Conservation (phyloP, 176 grass and related monocot genomes). For the Dendrocalamus sinicus region DNA sequence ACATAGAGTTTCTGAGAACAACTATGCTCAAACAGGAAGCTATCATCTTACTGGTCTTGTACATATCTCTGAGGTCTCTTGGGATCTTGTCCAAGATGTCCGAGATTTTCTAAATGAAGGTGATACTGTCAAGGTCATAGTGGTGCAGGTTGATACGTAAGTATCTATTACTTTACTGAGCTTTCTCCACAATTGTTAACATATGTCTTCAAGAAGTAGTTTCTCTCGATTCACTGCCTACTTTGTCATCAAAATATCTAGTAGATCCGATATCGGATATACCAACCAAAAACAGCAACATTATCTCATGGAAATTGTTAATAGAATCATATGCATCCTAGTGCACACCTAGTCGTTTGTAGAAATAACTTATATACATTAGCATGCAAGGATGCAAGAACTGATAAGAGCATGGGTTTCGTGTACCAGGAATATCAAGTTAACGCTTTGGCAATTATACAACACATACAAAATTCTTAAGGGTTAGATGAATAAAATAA, state of each 20-base stretch:
- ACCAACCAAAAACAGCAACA: neutral
- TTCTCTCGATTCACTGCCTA: neutral
- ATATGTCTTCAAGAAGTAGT: neutral
- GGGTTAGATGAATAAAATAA: neutral
- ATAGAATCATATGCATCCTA: neutral
- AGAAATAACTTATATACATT: neutral
- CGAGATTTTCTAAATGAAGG: slow-evolving; percentile 82
- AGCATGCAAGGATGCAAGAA: neutral
- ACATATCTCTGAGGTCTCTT: slow-evolving; percentile 93
- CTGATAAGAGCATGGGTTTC: neutral
- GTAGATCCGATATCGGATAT: neutral
- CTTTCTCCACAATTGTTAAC: neutral
- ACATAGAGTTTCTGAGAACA: slow-evolving; percentile 24
- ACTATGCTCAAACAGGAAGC: slow-evolving; percentile 48
- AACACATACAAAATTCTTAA: neutral
- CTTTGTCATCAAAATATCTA: neutral
- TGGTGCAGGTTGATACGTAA: slow-evolving; percentile 75
- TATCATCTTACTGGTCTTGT: slow-evolving; percentile 92
- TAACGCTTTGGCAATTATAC: neutral
- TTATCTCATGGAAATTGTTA: slow-evolving; percentile 4
- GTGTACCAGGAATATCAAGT: neutral
- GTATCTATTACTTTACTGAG: slow-evolving; percentile 10
- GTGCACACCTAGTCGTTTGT: neutral
- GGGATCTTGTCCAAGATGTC: slow-evolving; percentile 95
- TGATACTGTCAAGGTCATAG: slow-evolving; percentile 71